Conservation (phyloP, 2,329 filamentous ascomycete species). For the Stylonectria norvegica region DNA sequence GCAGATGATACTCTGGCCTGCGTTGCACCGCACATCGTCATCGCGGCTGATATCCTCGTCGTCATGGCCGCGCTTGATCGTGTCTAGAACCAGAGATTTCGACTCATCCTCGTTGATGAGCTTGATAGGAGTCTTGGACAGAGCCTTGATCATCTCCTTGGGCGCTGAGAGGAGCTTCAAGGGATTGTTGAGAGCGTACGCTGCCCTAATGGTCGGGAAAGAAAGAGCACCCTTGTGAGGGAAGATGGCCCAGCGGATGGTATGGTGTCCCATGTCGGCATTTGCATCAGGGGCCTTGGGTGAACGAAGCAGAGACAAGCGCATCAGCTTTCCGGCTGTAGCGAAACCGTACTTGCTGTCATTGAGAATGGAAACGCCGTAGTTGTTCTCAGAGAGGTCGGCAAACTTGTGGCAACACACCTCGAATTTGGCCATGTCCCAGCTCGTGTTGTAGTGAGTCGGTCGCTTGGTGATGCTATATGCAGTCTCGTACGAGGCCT, state of each 20-base stretch:
- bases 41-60: constrained; percentile 68
- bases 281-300: constrained; percentile 91
- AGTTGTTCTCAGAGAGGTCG: constrained; percentile 81
- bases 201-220: constrained; percentile 72
- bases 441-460: constrained; percentile 95
- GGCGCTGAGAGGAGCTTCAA: constrained; percentile 42
- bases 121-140: constrained; percentile 51
- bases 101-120: constrained; percentile 56
- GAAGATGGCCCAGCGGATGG: constrained; percentile 85
- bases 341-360: constrained; percentile 97
- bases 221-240: constrained; percentile 75
- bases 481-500: constrained; percentile 93
- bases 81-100: constrained; percentile 74
- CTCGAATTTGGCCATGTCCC: constrained; percentile 98
- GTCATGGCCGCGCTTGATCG: constrained; percentile 89
- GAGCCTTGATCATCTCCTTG: constrained; percentile 25
- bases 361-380: constrained; percentile 89
- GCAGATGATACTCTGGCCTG: constrained; percentile 76
- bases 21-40: constrained; percentile 59
- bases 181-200: constrained; percentile 87
- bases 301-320: constrained; percentile 77
- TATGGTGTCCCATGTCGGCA: constrained; percentile 88
- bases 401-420: constrained; percentile 95
- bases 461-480: constrained; percentile 85
- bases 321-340: constrained; percentile 83